Evolutionary conservation across 2,329 filamentous ascomycete genomes (phyloP), one percentile per base, ranked within the genome.

Genomic region (Penicillium vulpinum): DNA sequence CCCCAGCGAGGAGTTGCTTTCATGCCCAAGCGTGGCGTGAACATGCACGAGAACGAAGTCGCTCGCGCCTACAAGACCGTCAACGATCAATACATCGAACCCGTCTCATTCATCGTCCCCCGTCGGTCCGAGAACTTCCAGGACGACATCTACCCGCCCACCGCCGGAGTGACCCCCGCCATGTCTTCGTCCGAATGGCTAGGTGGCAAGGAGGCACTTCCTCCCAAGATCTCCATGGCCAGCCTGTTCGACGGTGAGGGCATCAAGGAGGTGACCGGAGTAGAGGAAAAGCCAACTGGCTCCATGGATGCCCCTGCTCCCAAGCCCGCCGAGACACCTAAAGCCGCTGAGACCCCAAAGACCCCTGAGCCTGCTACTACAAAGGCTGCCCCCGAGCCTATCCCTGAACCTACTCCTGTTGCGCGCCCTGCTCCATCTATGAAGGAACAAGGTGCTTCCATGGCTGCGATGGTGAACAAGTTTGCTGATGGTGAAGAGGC

Each of bases 41-140:
- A 97, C 73, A 89, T 95, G 47, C 92, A 97, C 76, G 94, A 97
- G 65, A 97, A 97, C 73, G 94, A 99, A 74, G 85, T 97, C 51
- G 92, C 96, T 83, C 88, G 92, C 65, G 92, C 89, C 41, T 99
- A 90, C 85, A 99, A 99, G 84, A 97, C 94, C 0, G 90, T 97
- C 74, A 95, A 92, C 76, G 94, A 99, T 73, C 76, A 80, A 45
- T 96, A 96, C 78, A 91, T 99, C 67, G 94, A 99, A 78, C 94
- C 94, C 39, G 90, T 99, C 70, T 96, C 94, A 2, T 99, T 99
- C 79, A 96, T 96, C 53, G 94, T 97, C 2, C 94, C 94, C 47
- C 87, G 94, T 62, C 87, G 94, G 62, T 91, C 94, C 54, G 92
- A 97, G 76, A 91, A 89, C 50, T 97, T 97, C 85, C 93, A 97